Evolutionary conservation across 2,329 filamentous ascomycete genomes (phyloP).

Genomic region (Scedosporium minutisporum): DNA sequence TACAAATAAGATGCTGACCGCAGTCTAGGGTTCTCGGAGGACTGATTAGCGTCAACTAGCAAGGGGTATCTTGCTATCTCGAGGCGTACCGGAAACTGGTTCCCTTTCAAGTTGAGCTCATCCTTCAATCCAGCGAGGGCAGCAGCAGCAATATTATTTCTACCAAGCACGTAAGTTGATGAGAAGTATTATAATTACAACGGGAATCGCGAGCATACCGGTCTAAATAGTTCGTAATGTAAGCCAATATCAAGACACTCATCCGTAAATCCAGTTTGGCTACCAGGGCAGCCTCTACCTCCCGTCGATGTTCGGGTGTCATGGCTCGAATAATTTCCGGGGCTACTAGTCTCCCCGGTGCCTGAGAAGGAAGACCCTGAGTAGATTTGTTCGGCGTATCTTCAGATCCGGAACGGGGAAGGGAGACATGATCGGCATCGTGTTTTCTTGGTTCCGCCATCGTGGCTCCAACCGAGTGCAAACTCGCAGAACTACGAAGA

Average conservation of each 20-base stretch:
- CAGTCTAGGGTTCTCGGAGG: slow-evolving; percentile 20
- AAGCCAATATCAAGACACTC: slow-evolving; percentile 48
- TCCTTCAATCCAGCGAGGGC: slow-evolving; percentile 34
- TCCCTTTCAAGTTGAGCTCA: slow-evolving; percentile 28
- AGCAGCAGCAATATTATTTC: slow-evolving; percentile 31
- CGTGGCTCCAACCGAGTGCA: too few relatives aligned
- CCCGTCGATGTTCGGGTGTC: slow-evolving; percentile 33
- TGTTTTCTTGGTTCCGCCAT: too few relatives aligned
- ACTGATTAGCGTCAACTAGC: not conserved
- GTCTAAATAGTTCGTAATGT: slow-evolving; percentile 60
- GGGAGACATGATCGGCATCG: not conserved
- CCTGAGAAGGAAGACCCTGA: not conserved
- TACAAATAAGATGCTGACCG: slow-evolving; percentile 41
- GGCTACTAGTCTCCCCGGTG: slow-evolving; percentile 11
- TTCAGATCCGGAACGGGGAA: not conserved
- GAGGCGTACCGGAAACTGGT: slow-evolving; percentile 9
- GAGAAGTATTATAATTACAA: not conserved
- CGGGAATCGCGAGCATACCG: slow-evolving; percentile 22
- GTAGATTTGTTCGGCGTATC: not conserved
- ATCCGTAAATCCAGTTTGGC: slow-evolving; percentile 53
- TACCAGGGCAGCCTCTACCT: slow-evolving; percentile 42
- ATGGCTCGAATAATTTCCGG: slow-evolving; percentile 26
- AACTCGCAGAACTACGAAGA: too few relatives aligned
- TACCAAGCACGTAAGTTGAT: slow-evolving; percentile 7
- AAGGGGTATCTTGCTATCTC: not conserved